Conservation (phyloP, 768 basidiomycete species). For the Pseudohyphozyma bogoriensis region DNA sequence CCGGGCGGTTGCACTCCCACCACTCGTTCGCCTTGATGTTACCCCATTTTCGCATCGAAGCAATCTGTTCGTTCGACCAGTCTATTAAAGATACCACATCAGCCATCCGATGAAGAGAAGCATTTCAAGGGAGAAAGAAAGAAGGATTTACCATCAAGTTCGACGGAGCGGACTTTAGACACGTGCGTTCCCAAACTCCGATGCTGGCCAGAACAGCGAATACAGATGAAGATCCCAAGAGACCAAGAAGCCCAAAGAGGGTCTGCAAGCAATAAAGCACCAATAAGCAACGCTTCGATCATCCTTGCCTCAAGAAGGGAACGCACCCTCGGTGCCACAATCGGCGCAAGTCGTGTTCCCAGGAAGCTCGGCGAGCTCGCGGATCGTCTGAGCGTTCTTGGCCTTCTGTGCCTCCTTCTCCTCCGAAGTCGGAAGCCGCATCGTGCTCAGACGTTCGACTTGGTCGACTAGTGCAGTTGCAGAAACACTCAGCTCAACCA, state of each 20-base stretch:
- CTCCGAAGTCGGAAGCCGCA: background rate
- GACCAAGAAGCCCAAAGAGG: constrained; percentile 24
- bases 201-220: constrained; percentile 25
- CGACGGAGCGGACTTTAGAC: constrained; percentile 17
- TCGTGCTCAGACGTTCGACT: background rate
- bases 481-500: background rate
- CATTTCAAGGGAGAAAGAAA: background rate
- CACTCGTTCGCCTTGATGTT: constrained; percentile 18
- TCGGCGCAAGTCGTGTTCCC: constrained; percentile 21
- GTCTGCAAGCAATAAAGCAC: background rate
- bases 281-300: background rate
- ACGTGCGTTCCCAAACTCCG: constrained; percentile 25
- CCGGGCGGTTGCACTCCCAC: constrained; percentile 3
- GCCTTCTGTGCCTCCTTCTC: background rate
- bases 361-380: constrained; percentile 4
- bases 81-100: no score
- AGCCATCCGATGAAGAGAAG: no score
- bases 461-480: background rate
- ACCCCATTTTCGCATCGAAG: constrained; percentile 16
- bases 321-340: constrained; percentile 7
- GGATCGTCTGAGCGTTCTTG: background rate
- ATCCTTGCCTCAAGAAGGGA: background rate
- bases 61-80: constrained; percentile 32
- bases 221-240: constrained; percentile 19
- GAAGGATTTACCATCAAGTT: constrained; percentile 15